Conservation (phyloP, 345 rosid species). For the Angophora floribunda region DNA sequence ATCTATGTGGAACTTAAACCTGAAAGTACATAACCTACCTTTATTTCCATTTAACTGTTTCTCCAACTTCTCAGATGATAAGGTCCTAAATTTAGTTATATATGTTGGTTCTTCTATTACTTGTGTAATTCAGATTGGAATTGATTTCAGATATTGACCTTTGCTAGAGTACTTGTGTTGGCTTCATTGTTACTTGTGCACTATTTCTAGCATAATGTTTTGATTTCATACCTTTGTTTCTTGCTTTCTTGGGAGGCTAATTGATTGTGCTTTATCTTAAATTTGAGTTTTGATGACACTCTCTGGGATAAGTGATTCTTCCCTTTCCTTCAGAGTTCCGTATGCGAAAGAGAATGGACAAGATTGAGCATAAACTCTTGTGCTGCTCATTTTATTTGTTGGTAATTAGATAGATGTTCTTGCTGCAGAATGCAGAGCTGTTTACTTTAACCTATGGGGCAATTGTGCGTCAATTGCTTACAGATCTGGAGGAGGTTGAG, state of each 20-base stretch:
- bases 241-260: background rate
- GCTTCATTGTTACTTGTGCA: background rate
- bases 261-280: background rate
- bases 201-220: background rate
- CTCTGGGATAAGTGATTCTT: background rate
- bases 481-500: conserved; percentile 91
- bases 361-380: background rate
- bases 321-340: background rate
- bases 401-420: background rate
- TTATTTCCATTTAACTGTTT: background rate
- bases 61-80: background rate
- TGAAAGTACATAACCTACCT: background rate
- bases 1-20: background rate
- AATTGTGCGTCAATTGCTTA: conserved; percentile 82
- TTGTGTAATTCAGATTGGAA: background rate
- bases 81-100: background rate
- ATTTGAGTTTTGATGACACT: background rate
- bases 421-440: conserved; percentile 74
- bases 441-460: conserved; percentile 93
- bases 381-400: background rate
- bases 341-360: background rate
- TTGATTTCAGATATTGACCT: background rate
- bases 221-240: background rate
- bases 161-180: background rate
- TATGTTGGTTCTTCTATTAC: background rate